phyloP scores from a whole-genome alignment of 2,329 filamentous ascomycete species.

The Colletotrichum simmondsii region DNA sequence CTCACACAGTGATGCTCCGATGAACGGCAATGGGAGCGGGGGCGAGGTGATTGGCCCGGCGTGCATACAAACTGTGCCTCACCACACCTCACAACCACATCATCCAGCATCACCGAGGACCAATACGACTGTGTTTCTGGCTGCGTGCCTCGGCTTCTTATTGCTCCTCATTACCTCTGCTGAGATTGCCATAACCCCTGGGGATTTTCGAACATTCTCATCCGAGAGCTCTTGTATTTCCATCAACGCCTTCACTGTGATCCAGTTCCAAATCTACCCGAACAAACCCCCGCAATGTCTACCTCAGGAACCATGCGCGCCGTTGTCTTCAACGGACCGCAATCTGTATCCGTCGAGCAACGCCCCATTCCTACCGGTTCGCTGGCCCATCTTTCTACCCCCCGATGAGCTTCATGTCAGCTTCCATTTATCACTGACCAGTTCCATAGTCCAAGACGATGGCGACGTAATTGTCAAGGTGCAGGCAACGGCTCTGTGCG shows the following conservation, averaged over 20 bases:
- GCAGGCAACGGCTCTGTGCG: constrained; percentile 84
- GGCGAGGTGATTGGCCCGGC: background rate
- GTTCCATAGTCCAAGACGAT: constrained; percentile 68
- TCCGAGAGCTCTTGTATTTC: background rate
- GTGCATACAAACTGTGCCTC: background rate
- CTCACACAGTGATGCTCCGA: constrained; percentile 15
- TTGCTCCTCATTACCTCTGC: background rate
- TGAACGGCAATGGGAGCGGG: constrained; percentile 9
- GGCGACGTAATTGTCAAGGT: constrained; percentile 87
- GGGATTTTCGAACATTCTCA: background rate
- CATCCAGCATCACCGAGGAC: background rate
- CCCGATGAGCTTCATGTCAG: background rate
- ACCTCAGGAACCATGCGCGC: constrained; percentile 77
- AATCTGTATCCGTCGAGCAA: constrained; percentile 80
- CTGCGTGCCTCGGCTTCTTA: background rate
- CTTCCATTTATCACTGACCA: background rate
- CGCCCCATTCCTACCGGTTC: constrained; percentile 77
- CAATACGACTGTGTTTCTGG: background rate
- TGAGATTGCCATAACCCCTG: background rate
- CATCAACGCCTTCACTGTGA: background rate
- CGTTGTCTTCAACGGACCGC: constrained; percentile 85
- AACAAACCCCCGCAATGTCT: constrained; percentile 28
- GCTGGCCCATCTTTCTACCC: constrained; percentile 30
- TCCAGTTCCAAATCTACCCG: background rate
- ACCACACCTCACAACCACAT: background rate